Evolutionary conservation across 192 early-diverging fungal genomes (phyloP).

Genomic region (Backusella psychrophila): DNA sequence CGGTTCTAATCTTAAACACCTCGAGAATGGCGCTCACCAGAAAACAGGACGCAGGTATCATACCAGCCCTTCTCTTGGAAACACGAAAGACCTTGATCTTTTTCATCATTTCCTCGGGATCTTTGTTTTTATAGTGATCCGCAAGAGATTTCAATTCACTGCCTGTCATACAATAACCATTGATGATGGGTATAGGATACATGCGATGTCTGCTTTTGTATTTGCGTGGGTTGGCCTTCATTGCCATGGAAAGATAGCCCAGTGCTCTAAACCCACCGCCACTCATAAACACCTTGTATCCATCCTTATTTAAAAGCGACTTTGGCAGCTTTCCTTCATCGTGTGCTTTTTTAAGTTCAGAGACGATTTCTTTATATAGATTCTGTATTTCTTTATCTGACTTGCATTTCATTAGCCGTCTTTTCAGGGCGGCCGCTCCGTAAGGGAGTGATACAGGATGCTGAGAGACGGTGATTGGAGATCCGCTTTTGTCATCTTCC

Average conservation of each 20-base stretch:
- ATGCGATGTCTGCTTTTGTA: constrained; percentile 9
- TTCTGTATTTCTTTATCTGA: constrained; percentile 10
- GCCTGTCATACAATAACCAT: constrained; percentile 46
- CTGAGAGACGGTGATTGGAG: constrained; percentile 17
- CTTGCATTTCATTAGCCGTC: constrained; percentile 33
- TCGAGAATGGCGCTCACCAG: constrained; percentile 45
- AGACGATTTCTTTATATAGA: constrained; percentile 33
- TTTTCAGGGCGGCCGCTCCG: constrained; percentile 49
- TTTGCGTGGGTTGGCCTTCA: constrained; percentile 21
- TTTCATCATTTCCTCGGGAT: constrained; percentile 24
- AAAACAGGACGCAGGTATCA: constrained; percentile 53
- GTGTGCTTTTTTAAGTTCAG: constrained; percentile 34
- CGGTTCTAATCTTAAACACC: constrained; percentile 35
- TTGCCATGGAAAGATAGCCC: constrained; percentile 54
- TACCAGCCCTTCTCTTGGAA: constrained; percentile 48
- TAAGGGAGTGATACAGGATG: constrained; percentile 47
- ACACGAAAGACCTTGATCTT: constrained; percentile 47
- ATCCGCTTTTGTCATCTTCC: neutral
- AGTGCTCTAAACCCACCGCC: constrained; percentile 56
- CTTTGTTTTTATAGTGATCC: constrained; percentile 32
- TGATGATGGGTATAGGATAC: constrained; percentile 56
- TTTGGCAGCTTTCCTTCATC: constrained; percentile 18
- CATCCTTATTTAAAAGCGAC: constrained; percentile 24
- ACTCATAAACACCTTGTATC: constrained; percentile 46
- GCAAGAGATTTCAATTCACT: constrained; percentile 38